A percentile compares a stretch with the other conserved stretches of the same genome.
These are phyloP conservation scores for Phialophora expanda DNA, from an alignment of 2,329 filamentous ascomycete species.

Conservation along the genomic window DNA sequence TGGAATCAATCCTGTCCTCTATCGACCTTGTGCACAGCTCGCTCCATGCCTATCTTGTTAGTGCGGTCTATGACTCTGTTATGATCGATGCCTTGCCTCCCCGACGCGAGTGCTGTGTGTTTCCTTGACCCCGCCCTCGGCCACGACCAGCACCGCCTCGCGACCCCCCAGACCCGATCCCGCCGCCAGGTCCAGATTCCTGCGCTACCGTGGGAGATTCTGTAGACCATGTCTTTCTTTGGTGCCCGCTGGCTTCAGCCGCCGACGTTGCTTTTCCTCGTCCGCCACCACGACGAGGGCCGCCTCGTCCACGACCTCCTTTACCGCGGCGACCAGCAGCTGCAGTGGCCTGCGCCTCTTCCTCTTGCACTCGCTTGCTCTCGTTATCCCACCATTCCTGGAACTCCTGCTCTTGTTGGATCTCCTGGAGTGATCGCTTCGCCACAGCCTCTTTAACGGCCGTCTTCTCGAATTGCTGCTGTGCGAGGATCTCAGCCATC, in stretches of 20 bases:
- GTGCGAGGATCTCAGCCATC: conserved; percentile 84
- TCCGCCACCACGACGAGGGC: conserved; percentile 36
- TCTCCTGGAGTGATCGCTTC: conserved; percentile 88
- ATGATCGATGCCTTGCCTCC: conserved; percentile 29
- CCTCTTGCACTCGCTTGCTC: conserved; percentile 71
- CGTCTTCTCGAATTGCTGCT: conserved; percentile 84
- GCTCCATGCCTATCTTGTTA: neutral
- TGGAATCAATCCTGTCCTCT: conserved; percentile 3
- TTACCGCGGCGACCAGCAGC: conserved; percentile 46
- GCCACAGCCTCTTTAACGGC: conserved; percentile 77
- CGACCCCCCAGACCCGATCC: conserved; percentile 12
- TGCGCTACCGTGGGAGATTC: neutral
- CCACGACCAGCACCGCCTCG: conserved; percentile 21
- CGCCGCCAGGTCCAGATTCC: conserved; percentile 14
- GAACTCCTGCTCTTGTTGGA: conserved; percentile 95
- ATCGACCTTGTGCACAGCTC: conserved; percentile 20
- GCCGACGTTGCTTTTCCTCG: conserved; percentile 31
- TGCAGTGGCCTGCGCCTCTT: conserved; percentile 52
- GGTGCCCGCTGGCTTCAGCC: conserved; percentile 8
- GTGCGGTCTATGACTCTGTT: conserved; percentile 6
- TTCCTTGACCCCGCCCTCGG: conserved; percentile 28
- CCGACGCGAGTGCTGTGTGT: conserved; percentile 26
- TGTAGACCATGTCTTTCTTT: conserved; percentile 4
- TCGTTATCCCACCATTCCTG: conserved; percentile 96
- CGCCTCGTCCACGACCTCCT: conserved; percentile 41